phyloP scores from a whole-genome alignment of 306 rosid genomes.

The Glycyrrhiza uralensis region DNA sequence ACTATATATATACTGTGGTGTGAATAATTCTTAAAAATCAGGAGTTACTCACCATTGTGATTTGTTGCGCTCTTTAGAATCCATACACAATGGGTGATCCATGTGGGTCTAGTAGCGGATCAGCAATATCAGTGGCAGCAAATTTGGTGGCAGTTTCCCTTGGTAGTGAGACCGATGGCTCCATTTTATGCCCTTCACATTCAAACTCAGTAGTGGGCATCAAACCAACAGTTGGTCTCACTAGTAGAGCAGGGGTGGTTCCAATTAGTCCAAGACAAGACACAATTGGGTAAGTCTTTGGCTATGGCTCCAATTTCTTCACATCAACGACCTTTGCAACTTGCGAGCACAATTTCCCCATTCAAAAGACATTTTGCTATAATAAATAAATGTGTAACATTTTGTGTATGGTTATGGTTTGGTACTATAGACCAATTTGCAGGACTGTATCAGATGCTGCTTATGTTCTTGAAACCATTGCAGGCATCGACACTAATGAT shows the following conservation, averaged over 20 bases:
- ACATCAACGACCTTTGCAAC: neutral
- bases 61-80: slow-evolving; percentile 30
- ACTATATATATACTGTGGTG: neutral
- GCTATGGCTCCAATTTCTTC: neutral
- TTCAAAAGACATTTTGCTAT: neutral
- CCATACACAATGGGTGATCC: slow-evolving; percentile 44
- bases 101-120: slow-evolving; percentile 65
- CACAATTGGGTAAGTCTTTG: slow-evolving; percentile 52
- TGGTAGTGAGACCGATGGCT: slow-evolving; percentile 58
- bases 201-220: slow-evolving; percentile 50
- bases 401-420: neutral
- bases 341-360: neutral
- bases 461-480: slow-evolving; percentile 57
- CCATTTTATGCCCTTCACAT: slow-evolving; percentile 51
- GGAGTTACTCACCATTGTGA: neutral
- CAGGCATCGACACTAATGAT: slow-evolving; percentile 42
- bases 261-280: slow-evolving; percentile 65
- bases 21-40: neutral
- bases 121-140: slow-evolving; percentile 64
- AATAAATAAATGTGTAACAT: neutral
- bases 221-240: slow-evolving; percentile 72
- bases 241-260: slow-evolving; percentile 68
- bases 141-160: slow-evolving; percentile 57
- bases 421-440: slow-evolving; percentile 51
- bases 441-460: slow-evolving; percentile 71